These are phyloP conservation scores for Ophiostoma piceae DNA, from an alignment of 2,329 filamentous ascomycete species.

Conservation along the genomic window DNA sequence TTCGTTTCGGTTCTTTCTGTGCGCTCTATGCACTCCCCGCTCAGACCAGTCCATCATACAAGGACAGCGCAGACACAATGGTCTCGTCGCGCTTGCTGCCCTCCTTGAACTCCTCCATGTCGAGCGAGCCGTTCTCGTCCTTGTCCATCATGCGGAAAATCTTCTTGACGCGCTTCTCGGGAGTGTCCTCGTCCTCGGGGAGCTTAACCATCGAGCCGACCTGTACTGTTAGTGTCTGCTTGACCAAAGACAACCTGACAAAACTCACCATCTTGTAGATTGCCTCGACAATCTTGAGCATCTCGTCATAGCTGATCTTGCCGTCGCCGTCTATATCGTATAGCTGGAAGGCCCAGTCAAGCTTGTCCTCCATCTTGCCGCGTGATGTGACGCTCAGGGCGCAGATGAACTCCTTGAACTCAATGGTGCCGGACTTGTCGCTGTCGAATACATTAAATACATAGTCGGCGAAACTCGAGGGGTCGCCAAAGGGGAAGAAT, in stretches of 20 bases:
- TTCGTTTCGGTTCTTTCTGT: neutral
- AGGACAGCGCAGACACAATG: slow-evolving; percentile 90
- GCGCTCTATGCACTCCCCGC: neutral
- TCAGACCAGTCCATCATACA: slow-evolving; percentile 94
- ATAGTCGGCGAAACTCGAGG: slow-evolving; percentile 95
- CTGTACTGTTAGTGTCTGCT: slow-evolving; percentile 41
- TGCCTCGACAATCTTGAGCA: slow-evolving; percentile 96
- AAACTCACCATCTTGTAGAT: slow-evolving; percentile 94
- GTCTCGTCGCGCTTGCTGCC: slow-evolving; percentile 98
- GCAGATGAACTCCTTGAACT: slow-evolving; percentile 99
- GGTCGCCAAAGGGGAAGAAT: slow-evolving; percentile 98
- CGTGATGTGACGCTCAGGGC: slow-evolving; percentile 93
- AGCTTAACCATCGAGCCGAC: slow-evolving; percentile 99
- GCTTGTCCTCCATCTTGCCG: slow-evolving; percentile 98
- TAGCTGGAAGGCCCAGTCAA: slow-evolving; percentile 98
- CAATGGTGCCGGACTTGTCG: slow-evolving; percentile 94
- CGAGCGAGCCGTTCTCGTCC: slow-evolving; percentile 94
- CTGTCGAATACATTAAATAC: slow-evolving; percentile 99
- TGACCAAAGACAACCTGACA: too few relatives aligned
- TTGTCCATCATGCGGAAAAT: slow-evolving; percentile 99
- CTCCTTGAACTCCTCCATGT: slow-evolving; percentile 98
- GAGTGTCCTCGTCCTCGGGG: slow-evolving; percentile 96
- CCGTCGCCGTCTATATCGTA: slow-evolving; percentile 99
- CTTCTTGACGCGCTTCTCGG: slow-evolving; percentile 95
- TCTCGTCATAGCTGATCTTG: slow-evolving; percentile 98